Evolutionary conservation across 257 asterid species (phyloP).

Genomic region (Eustoma russellianum): DNA sequence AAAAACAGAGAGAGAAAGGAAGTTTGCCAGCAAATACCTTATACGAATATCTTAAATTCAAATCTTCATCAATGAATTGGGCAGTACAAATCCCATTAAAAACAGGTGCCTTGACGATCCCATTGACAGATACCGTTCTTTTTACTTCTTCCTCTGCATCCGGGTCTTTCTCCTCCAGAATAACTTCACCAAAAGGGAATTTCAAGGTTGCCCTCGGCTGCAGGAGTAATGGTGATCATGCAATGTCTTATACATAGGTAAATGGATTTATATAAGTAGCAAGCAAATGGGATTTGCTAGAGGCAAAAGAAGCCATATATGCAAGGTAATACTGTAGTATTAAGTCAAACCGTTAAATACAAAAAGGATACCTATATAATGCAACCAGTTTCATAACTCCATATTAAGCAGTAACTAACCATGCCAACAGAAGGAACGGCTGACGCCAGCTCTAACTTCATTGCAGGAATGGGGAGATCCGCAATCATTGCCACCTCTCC

Average conservation of each 20-base stretch:
- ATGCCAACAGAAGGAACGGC: constrained; percentile 64
- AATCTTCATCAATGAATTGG: constrained; percentile 52
- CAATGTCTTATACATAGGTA: too few species aligned
- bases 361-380: not conserved
- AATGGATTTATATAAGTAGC: too few species aligned
- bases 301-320: too few species aligned
- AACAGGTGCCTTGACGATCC: constrained; percentile 42
- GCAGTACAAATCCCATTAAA: constrained; percentile 74
- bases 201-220: constrained; percentile 81
- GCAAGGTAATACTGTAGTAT: too few species aligned
- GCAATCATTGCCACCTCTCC: constrained; percentile 81
- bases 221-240: constrained; percentile 10
- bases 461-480: constrained; percentile 68
- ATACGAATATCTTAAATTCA: constrained; percentile 60
- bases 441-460: constrained; percentile 59
- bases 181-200: constrained; percentile 81
- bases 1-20: not conserved
- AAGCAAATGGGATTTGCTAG: too few species aligned
- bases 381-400: not conserved
- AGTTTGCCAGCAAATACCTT: constrained; percentile 45
- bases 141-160: constrained; percentile 46
- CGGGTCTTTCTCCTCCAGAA: constrained; percentile 61
- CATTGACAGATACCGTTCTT: constrained; percentile 47
- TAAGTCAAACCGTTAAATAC: not conserved
- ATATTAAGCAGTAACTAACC: constrained; percentile 34